Evolutionary conservation across 306 rosid species (phyloP).

Genomic region (Casuarina equisetifolia): DNA sequence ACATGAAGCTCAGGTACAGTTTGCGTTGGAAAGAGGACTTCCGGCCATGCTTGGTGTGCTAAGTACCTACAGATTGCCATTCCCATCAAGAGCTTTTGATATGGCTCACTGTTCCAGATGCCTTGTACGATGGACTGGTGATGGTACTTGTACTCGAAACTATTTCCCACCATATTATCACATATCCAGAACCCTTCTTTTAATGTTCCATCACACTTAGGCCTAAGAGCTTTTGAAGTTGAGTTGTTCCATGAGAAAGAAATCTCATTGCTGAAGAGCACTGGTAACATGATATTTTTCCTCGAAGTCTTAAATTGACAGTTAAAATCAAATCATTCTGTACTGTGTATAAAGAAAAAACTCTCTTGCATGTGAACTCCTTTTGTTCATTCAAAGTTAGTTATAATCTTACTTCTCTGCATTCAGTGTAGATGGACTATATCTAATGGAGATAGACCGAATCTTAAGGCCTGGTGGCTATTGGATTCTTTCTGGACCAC

Average conservation of each 20-base stretch:
- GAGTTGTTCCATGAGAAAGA: background rate
- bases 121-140: conserved; percentile 53
- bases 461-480: conserved; percentile 60
- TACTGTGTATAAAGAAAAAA: background rate
- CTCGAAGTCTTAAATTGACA: background rate
- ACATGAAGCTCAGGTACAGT: conserved; percentile 53
- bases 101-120: conserved; percentile 71
- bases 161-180: background rate
- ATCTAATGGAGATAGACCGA: conserved; percentile 54
- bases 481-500: conserved; percentile 69
- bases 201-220: background rate
- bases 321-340: background rate
- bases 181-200: background rate
- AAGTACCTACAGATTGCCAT: conserved; percentile 52
- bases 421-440: conserved; percentile 43
- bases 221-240: background rate
- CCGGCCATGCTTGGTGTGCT: conserved; percentile 64
- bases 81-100: conserved; percentile 60
- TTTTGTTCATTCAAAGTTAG: background rate
- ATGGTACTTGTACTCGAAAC: conserved; percentile 36
- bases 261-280: background rate
- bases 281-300: background rate
- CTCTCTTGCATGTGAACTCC: background rate
- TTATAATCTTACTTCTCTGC: background rate
- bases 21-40: conserved; percentile 67